Percentiles rank a stretch among this genome's conserved stretches.
These are phyloP conservation scores for Cladosporium colombiae DNA, from an alignment of 2,329 filamentous ascomycete genomes.

Conservation along the genomic window DNA sequence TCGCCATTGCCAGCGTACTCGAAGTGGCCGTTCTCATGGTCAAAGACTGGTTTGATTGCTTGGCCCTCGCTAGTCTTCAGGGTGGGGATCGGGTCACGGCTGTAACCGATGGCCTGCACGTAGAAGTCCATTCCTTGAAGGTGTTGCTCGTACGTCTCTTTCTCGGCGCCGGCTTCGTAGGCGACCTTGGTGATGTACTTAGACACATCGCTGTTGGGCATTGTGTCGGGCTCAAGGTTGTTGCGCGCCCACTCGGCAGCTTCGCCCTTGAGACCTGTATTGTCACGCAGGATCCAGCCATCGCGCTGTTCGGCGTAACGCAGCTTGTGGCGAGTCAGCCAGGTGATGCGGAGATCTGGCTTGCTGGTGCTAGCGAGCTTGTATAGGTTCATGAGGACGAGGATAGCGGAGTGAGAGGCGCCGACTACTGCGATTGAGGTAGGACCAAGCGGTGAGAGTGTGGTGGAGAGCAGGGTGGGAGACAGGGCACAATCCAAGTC, in stretches of 20 bases:
- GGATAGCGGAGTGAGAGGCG: slow-evolving; percentile 63
- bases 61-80: slow-evolving; percentile 41
- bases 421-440: slow-evolving; percentile 59
- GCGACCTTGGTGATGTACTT: slow-evolving; percentile 41
- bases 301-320: slow-evolving; percentile 64
- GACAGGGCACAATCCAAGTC: slow-evolving; percentile 59
- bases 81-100: slow-evolving; percentile 51
- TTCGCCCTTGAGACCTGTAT: slow-evolving; percentile 64
- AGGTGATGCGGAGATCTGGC: slow-evolving; percentile 57
- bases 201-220: slow-evolving; percentile 49
- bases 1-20: slow-evolving; percentile 25
- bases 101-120: slow-evolving; percentile 63
- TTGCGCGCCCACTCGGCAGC: slow-evolving; percentile 61
- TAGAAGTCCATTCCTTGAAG: slow-evolving; percentile 55
- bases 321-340: slow-evolving; percentile 62
- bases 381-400: slow-evolving; percentile 63
- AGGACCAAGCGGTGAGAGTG: slow-evolving; percentile 40
- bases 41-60: slow-evolving; percentile 44
- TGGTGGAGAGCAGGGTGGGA: slow-evolving; percentile 50
- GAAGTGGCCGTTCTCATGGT: slow-evolving; percentile 44
- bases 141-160: slow-evolving; percentile 47
- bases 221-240: slow-evolving; percentile 57
- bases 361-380: slow-evolving; percentile 55
- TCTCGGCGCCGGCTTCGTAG: slow-evolving; percentile 53
- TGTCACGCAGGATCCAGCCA: slow-evolving; percentile 65